Evolutionary conservation across 176 grass and related monocot genomes (phyloP).

Genomic region (bread wheat (Triticum aestivum)): DNA sequence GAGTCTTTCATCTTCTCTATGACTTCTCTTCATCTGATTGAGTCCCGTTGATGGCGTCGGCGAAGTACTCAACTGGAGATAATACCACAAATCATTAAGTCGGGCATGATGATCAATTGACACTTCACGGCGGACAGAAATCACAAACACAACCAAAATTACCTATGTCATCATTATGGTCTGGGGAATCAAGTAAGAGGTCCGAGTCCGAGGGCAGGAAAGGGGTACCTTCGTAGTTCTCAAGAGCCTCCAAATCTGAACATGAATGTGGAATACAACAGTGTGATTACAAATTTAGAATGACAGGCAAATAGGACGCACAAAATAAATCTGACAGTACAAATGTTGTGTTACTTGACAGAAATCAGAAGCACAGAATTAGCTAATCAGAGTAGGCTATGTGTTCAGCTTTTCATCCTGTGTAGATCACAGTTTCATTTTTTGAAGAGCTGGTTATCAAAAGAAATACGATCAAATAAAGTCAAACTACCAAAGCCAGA

Average conservation of each 20-base stretch:
- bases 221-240: constrained; percentile 80
- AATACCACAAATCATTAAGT: background rate
- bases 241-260: constrained; percentile 80
- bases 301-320: background rate
- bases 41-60: constrained; percentile 65
- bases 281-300: background rate
- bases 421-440: background rate
- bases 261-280: constrained; percentile 9
- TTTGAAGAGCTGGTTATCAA: background rate
- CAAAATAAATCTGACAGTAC: background rate
- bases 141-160: constrained; percentile 13
- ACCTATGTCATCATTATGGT: constrained; percentile 84
- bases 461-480: background rate
- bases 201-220: constrained; percentile 92
- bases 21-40: constrained; percentile 90
- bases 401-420: background rate
- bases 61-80: constrained; percentile 87
- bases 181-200: constrained; percentile 85
- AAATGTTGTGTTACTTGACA: background rate
- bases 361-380: background rate
- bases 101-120: background rate
- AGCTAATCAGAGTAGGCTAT: background rate
- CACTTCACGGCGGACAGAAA: background rate
- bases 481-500: constrained; percentile 10
- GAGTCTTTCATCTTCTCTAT: constrained; percentile 15